Percentiles rank a stretch among this genome's conserved stretches.
Conservation (phyloP, 805 yeast species). For the Sugiyamaella boreocaroliniensis region DNA sequence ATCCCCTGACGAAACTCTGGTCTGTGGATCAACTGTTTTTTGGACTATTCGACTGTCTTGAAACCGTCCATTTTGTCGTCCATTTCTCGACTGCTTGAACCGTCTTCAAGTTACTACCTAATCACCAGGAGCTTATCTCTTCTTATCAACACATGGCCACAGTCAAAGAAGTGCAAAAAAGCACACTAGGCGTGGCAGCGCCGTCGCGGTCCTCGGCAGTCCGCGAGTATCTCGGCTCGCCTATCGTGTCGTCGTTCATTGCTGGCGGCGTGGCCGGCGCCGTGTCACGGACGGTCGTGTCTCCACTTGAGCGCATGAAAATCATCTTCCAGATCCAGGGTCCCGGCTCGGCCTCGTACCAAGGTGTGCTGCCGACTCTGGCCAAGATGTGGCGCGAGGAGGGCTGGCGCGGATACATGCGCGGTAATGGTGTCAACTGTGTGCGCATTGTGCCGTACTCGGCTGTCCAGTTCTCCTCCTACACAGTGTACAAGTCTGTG, state of each 20-base stretch:
- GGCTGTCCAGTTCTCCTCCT: slow-evolving; percentile 88
- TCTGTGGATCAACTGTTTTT: too few species aligned
- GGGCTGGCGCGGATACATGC: slow-evolving; percentile 81
- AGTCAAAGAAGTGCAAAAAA: slow-evolving; percentile 5
- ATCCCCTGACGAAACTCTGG: too few species aligned
- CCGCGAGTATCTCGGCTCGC: slow-evolving; percentile 17
- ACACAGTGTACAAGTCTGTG: slow-evolving; percentile 52
- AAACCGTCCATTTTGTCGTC: too few species aligned
- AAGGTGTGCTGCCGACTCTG: slow-evolving; percentile 74
- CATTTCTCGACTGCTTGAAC: too few species aligned
- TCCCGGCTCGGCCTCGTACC: slow-evolving; percentile 37
- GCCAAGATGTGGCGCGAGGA: slow-evolving; percentile 77
- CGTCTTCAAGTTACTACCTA: too few species aligned
- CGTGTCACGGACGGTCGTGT: slow-evolving; percentile 82
- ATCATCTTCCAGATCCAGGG: slow-evolving; percentile 88
- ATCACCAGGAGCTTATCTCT: too few species aligned
- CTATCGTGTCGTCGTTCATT: slow-evolving; percentile 63
- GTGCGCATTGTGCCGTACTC: slow-evolving; percentile 86
- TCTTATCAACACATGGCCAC: slow-evolving; percentile 1
- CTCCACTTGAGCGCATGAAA: slow-evolving; percentile 93
- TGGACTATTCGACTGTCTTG: too few species aligned
- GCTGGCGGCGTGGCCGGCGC: slow-evolving; percentile 99
- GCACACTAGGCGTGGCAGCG: background rate
- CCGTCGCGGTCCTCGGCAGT: background rate
- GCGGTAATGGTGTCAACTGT: slow-evolving; percentile 91